Evolutionary conservation across 148 eudicot genomes (phyloP), one percentile per base, ranked within the genome.

Genomic region (Diospyros kaki): DNA sequence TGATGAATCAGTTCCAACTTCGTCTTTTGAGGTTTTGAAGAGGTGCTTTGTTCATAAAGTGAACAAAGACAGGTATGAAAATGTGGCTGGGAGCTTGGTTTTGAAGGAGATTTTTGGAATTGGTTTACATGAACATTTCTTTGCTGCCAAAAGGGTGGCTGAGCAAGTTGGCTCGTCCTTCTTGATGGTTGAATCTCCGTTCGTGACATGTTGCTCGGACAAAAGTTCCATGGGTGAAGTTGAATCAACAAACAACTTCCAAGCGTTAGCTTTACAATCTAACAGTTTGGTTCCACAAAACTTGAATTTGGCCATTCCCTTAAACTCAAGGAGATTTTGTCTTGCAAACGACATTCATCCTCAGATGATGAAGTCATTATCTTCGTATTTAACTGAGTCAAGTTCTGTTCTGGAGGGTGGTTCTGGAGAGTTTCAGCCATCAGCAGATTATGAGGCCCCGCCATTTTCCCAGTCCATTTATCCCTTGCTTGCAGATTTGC

Each of bases 91-190:
- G 58, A 85, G 83, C 71, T 76, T 96, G 86, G 91, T 96, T 9
- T 77, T 96, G 78, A 91, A 80, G 72, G 98, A 91, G 84, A 93
- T 96, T 66, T 96, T 96, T 63, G 99, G 97, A 72, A 86, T 89
- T 81, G 82, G 91, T 14, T 86, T 89, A 65, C 77, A 88, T 69
- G 88, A 86, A 54, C 98, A 93, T 79, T 83, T 96, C 45, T 53
- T 76, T 69, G 86, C 84, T 13, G 98, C 98, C 10, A 96, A 89
- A 80, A 83, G 78, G 75, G 81, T 79, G 45, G 94, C 98, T 1
- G 81, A 84, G 61, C 94, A 96, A 78, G 82, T 91, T 66, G 99
- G 99, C 48, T 89, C 92, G 9, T 80, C 91, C 2, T 96, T 91
- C 74, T 80, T 84, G 68, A 76, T 88, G 81, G 77, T 86, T 14